Evolutionary conservation across 2,329 filamentous ascomycete genomes (phyloP), one percentile per base, ranked within the genome.

Genomic region (Alternaria infectoria): DNA sequence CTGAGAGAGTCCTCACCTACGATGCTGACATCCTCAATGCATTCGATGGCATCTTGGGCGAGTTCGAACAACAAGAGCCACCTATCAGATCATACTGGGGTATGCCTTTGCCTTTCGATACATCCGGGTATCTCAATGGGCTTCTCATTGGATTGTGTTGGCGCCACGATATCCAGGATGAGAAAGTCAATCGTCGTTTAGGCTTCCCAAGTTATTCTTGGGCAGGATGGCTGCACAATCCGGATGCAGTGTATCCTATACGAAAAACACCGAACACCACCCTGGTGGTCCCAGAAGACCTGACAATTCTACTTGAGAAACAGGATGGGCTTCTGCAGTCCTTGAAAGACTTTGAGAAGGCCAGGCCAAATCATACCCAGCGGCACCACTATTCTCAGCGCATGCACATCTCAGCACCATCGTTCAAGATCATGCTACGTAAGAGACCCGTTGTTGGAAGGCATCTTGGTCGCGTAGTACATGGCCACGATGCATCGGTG

Each of bases 131-230:
- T 32, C 1, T 32, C 0, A 15, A 50, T 0, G 47, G 47, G 8
- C n/a, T 50, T 11, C 26, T 50, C 26, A 6, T 50, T 9, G 47
- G 47, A 1, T 32, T 50, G n/a, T 50, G 47, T n/a, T 50, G 47
- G 47, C 2, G 6, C 47, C 47, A 50, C 11, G 6, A 7, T 6
- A 12, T 50, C n/a, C 26, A 32, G 4, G 3, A 50, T 32, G 47
- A 32, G 12, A 30, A 32, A 2, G 3, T 32, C 26, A 2, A 32
- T 50, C 47, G 47, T 2, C 47, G 47, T 12, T 13, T 8, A 15
- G 47, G 25, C 26, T 50, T 50, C n/a, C 17, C 47, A 5, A 50
- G 47, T 28, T 50, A 19, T 26, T 50, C 47, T 9, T 50, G 47
- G 47, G 26, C 47, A 13, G 47, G 47, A 15, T 50, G 26, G 47